Conservation (phyloP, 1,284 basidiomycete genomes). For the Retiboletus flavoniger region DNA sequence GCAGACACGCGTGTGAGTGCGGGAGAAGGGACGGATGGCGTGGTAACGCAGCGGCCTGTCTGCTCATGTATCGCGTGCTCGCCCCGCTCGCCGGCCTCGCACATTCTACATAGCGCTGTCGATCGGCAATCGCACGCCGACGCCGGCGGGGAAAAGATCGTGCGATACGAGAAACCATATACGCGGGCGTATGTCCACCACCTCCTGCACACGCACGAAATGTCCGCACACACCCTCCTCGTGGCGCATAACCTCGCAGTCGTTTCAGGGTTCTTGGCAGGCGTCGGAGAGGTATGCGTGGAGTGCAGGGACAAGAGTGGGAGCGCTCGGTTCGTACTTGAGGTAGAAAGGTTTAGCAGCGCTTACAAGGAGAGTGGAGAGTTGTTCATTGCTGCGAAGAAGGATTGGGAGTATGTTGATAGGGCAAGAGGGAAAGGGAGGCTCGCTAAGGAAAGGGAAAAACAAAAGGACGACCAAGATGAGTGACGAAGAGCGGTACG, state of each 20-base stretch:
- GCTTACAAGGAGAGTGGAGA: constrained; percentile 49
- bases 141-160: not conserved
- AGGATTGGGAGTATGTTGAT: constrained; percentile 62
- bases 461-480: not conserved
- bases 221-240: constrained; percentile 75
- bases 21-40: constrained; percentile 3
- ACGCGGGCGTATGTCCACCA: constrained; percentile 80
- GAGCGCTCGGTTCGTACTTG: constrained; percentile 40
- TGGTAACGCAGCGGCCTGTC: constrained; percentile 12
- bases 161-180: constrained; percentile 35
- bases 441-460: constrained; percentile 23
- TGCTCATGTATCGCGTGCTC: constrained; percentile 68
- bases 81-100: constrained; percentile 42
- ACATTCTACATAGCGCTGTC: constrained; percentile 49
- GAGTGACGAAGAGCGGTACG: not conserved
- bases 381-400: constrained; percentile 52
- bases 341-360: constrained; percentile 50
- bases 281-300: constrained; percentile 48
- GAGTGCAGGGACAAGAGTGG: constrained; percentile 10
- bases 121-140: constrained; percentile 35
- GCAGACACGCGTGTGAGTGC: constrained; percentile 42
- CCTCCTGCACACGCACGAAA: constrained; percentile 81
- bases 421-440: constrained; percentile 31
- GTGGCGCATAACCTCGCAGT: constrained; percentile 71
- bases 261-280: constrained; percentile 60